Conservation (phyloP, 2,329 filamentous ascomycete species). For the Aspergillus phoenicis region DNA sequence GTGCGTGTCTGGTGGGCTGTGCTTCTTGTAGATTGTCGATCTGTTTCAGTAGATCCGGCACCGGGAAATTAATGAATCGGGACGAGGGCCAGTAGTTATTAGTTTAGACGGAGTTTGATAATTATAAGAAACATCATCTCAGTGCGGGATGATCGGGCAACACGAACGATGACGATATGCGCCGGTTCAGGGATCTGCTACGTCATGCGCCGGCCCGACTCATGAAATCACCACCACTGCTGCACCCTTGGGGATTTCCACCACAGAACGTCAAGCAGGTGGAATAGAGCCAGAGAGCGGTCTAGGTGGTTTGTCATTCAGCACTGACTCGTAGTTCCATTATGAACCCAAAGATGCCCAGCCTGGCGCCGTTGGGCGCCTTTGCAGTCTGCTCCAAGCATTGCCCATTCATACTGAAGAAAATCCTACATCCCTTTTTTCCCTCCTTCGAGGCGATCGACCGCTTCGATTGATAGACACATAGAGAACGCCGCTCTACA, state of each 20-base stretch:
- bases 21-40: not conserved
- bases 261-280: not conserved
- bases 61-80: slow-evolving; percentile 2
- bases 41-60: slow-evolving; percentile 9
- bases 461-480: too few species aligned
- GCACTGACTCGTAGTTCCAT: not conserved
- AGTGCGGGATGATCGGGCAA: slow-evolving; percentile 34
- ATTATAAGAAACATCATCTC: slow-evolving; percentile 23
- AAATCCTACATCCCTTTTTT: not conserved
- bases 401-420: not conserved
- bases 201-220: slow-evolving; percentile 35
- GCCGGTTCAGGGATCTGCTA: slow-evolving; percentile 26
- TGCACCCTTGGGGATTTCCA: not conserved
- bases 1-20: not conserved
- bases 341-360: slow-evolving; percentile 1
- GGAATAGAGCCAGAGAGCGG: not conserved
- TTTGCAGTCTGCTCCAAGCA: not conserved
- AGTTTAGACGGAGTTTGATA: slow-evolving; percentile 9
- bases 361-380: not conserved
- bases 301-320: not conserved
- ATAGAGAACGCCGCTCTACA: not conserved
- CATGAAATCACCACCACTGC: slow-evolving; percentile 29
- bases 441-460: too few species aligned
- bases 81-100: not conserved
- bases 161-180: slow-evolving; percentile 34